Conservation (phyloP, 495 filamentous ascomycete species). For the Neurospora hispaniola region DNA sequence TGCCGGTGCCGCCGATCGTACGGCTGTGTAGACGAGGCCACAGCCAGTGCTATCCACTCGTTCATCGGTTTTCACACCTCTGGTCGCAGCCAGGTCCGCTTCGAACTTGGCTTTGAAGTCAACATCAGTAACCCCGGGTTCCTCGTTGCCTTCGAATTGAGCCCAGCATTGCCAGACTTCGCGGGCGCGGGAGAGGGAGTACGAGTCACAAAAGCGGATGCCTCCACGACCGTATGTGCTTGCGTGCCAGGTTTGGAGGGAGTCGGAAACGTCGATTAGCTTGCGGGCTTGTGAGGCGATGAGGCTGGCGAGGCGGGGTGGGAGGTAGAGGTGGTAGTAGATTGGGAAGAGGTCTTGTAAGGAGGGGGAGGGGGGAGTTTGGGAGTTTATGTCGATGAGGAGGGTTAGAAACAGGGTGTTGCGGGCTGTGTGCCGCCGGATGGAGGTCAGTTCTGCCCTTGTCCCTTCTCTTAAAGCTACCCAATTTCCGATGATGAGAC, state of each 20-base stretch:
- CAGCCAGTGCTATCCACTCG: background rate
- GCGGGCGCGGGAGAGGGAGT: conserved; percentile 11
- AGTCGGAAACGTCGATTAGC: conserved; percentile 8
- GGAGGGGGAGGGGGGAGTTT: background rate
- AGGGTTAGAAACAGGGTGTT: conserved; percentile 21
- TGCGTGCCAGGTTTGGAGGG: conserved; percentile 13
- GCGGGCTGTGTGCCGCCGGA: conserved; percentile 9
- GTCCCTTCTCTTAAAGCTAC: too few relatives aligned
- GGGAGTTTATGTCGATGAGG: conserved; percentile 11
- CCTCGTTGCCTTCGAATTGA: background rate
- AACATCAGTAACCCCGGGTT: background rate
- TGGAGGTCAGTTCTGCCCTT: background rate
- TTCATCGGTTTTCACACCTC: background rate
- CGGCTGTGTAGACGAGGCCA: background rate
- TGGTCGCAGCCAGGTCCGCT: background rate
- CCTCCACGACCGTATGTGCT: conserved; percentile 13
- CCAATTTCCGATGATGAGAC: too few relatives aligned
- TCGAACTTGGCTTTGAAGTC: background rate
- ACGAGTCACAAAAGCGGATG: conserved; percentile 17
- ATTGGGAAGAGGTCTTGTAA: conserved; percentile 11
- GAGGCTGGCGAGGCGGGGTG: conserved; percentile 1
- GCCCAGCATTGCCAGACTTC: conserved; percentile 15
- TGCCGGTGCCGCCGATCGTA: background rate
- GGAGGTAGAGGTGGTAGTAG: conserved; percentile 19
- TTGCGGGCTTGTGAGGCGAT: conserved; percentile 16